Conservation (phyloP, 257 asterid species). For the Penstemon davidsonii region DNA sequence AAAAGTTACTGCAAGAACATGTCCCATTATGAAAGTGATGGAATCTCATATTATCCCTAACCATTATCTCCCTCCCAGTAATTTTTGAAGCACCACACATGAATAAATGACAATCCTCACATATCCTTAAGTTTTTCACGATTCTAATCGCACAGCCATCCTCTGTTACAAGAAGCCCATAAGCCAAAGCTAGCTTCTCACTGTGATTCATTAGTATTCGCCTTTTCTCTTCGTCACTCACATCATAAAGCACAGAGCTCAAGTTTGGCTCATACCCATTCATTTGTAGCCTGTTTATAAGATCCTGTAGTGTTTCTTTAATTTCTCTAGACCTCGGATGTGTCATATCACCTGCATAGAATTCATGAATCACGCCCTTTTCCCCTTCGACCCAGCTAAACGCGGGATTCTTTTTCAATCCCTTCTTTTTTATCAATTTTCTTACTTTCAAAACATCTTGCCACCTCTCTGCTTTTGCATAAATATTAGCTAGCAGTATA, state of each 20-base stretch:
- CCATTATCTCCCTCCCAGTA: conserved; percentile 56
- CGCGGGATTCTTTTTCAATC: conserved; percentile 62
- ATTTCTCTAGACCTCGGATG: conserved; percentile 56
- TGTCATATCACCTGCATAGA: conserved; percentile 61
- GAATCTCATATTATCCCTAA: conserved; percentile 84
- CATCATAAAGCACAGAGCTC: conserved; percentile 58
- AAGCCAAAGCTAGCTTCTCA: conserved; percentile 75
- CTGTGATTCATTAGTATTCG: conserved; percentile 64
- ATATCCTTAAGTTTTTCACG: conserved; percentile 76
- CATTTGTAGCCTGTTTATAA: conserved; percentile 34
- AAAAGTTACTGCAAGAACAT: conserved; percentile 78
- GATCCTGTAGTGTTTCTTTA: conserved; percentile 38
- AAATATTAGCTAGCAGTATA: conserved; percentile 64
- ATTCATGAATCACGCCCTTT: conserved; percentile 64
- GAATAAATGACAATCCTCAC: conserved; percentile 80
- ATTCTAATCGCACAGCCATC: conserved; percentile 49
- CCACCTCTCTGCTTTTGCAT: conserved; percentile 76
- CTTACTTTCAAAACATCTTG: conserved; percentile 58
- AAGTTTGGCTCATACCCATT: conserved; percentile 61
- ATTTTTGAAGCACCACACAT: conserved; percentile 62
- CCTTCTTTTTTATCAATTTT: conserved; percentile 47
- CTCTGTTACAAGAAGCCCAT: conserved; percentile 42
- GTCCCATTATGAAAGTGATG: conserved; percentile 70
- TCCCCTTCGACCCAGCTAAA: conserved; percentile 76
- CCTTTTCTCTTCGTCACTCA: conserved; percentile 62